Base-by-base conservation (phyloP, 164 flowering plant genomes). In the Aristolochia fimbriata region DNA sequence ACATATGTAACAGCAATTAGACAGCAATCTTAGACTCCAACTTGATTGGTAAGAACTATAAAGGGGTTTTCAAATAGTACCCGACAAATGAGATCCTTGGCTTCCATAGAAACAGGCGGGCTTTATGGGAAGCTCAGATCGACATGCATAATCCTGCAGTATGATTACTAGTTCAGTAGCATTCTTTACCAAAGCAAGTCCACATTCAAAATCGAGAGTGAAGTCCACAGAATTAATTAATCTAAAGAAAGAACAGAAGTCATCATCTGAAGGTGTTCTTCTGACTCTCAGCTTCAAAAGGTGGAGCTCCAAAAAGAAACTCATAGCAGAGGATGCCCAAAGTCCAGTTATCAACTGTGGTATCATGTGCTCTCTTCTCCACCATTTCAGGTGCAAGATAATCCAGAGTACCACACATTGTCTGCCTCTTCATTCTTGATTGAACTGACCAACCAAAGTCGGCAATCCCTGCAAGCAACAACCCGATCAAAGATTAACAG, bases 401-500 rank as follows among this genome's bases (percentile, higher is more conserved):
- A 67, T 91, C 97, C 62, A 94, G 67, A 45, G 97, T 94, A 33
- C 97, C 96, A 75, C 99, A 94, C 95, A 94, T 84, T 43, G 96
- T 91, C 46, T 63, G 73, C 52, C 99, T 83, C 70, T 85, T 88
- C 73, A 55, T 65, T 52, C 57, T 80, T 20, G 99, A 88, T 67
- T 94, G 96, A 11, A 91, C 96, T 31, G 97, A 86, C 99, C 97
- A 94, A 50, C 99, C 99, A 75, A 91, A 94, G 65, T 91, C 97
- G 4, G 96, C 97, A 73, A 94, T 84, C 99, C 97, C 99, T 91
- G 68, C 54, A 66, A 41, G 5, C 21, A 10, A 23, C 14, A 16
- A 16, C 7, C 17, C 31, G 8, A 37, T 7, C 7, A 54, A 1
- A 24, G 25, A 1, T 59, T 13, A 22, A 47, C 24, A 6, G 24